Conservation (phyloP, 805 yeast species). For the Wickerhamiella domercqiae region DNA sequence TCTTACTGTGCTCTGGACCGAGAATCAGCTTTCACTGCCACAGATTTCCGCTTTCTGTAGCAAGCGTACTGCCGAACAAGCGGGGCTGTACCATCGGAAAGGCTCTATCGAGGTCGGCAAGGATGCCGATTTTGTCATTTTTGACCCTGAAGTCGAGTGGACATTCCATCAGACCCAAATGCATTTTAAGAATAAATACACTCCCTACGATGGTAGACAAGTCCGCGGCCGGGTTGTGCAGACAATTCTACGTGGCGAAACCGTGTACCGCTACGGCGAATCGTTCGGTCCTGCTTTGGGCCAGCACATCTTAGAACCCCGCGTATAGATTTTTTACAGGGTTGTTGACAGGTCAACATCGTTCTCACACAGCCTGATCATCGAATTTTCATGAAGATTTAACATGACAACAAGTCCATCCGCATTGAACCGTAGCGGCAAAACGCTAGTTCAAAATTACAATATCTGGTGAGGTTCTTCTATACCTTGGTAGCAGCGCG, state of each 20-base stretch:
- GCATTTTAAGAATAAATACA: slow-evolving; percentile 69
- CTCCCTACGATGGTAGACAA: slow-evolving; percentile 65
- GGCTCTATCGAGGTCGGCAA: slow-evolving; percentile 59
- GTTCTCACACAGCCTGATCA: too few relatives aligned
- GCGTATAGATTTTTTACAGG: slow-evolving; percentile 3
- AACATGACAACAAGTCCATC: too few relatives aligned
- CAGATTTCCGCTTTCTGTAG: slow-evolving; percentile 72
- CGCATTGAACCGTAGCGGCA: too few relatives aligned
- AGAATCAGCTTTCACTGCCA: slow-evolving; percentile 38
- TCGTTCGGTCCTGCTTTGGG: slow-evolving; percentile 11
- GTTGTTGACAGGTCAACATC: too few relatives aligned
- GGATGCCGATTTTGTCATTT: slow-evolving; percentile 79
- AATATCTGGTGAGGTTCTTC: too few relatives aligned
- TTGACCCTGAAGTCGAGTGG: slow-evolving; percentile 53
- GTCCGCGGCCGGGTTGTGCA: slow-evolving; percentile 62
- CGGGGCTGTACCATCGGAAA: slow-evolving; percentile 57
- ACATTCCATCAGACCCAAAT: slow-evolving; percentile 21
- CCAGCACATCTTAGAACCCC: slow-evolving; percentile 9
- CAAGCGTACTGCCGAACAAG: slow-evolving; percentile 70
- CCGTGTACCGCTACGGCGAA: slow-evolving; percentile 30
- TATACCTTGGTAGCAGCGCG: too few relatives aligned
- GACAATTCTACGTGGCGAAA: slow-evolving; percentile 63
- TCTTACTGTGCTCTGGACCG: slow-evolving; percentile 57
- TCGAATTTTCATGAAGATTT: too few relatives aligned
- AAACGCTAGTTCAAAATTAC: too few relatives aligned